Percentiles rank a stretch among this genome's conserved stretches.
phyloP scores from a whole-genome alignment of 805 yeast species.

The Lipomyces anomalus region DNA sequence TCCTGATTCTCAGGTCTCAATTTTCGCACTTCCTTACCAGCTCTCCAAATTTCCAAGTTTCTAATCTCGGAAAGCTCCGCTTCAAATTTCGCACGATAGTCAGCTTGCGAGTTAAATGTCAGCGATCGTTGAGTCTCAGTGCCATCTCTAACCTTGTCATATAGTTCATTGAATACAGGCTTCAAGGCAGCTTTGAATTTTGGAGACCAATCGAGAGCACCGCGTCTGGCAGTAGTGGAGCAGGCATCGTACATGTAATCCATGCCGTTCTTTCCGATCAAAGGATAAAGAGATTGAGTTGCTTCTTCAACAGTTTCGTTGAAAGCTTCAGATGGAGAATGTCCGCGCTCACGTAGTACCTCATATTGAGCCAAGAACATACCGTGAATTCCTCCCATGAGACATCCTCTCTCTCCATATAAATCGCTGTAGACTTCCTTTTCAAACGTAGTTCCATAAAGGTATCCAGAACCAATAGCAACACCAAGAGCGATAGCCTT shows the following conservation, averaged over 20 bases:
- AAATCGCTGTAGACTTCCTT: constrained; percentile 98
- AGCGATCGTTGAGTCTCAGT: constrained; percentile 96
- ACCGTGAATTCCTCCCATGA: constrained; percentile 99
- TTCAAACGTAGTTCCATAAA: constrained; percentile 98
- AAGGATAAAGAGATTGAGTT: constrained; percentile 98
- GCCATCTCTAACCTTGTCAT: constrained; percentile 93
- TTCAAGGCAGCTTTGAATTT: constrained; percentile 96
- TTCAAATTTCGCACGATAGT: constrained; percentile 96
- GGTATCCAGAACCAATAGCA: constrained; percentile 99
- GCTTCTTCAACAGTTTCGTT: constrained; percentile 99
- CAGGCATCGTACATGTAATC: constrained; percentile 99
- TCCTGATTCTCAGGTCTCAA: constrained; percentile 95
- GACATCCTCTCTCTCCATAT: constrained; percentile 99
- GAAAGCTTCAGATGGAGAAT: constrained; percentile 99
- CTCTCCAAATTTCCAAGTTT: constrained; percentile 98
- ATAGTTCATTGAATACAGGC: constrained; percentile 95
- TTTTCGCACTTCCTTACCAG: constrained; percentile 99
- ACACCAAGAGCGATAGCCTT: constrained; percentile 97
- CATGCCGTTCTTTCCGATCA: constrained; percentile 99
- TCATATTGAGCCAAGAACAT: constrained; percentile 99
- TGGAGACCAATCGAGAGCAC: constrained; percentile 99
- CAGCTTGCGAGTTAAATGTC: constrained; percentile 96
- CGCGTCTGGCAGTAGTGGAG: constrained; percentile 99
- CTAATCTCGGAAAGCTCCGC: constrained; percentile 88
- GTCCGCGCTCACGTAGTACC: constrained; percentile 99